A percentile compares a stretch with the other conserved stretches of the same genome.
These are phyloP conservation scores for Hypoxylon cercidicola DNA, from an alignment of 495 filamentous ascomycete species.

Conservation along the genomic window DNA sequence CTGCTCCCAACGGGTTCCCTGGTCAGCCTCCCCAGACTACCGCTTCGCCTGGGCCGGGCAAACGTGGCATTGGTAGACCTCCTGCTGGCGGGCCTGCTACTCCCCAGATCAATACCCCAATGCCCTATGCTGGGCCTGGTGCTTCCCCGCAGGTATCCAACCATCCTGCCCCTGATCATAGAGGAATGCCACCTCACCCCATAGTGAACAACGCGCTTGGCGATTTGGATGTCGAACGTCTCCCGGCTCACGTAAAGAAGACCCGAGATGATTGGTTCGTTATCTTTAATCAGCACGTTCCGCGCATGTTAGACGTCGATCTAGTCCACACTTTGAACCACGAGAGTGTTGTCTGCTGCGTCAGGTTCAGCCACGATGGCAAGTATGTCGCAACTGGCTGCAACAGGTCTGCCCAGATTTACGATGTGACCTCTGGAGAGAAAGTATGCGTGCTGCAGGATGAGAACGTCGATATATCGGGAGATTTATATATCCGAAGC, in stretches of 20 bases:
- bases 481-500: constrained; percentile 89
- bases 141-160: constrained; percentile 83
- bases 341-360: constrained; percentile 91
- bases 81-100: constrained; percentile 82
- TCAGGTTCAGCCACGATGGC: constrained; percentile 88
- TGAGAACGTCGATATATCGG: constrained; percentile 82
- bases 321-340: constrained; percentile 86
- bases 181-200: constrained; percentile 55
- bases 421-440: constrained; percentile 81
- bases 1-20: constrained; percentile 59
- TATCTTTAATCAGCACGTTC: constrained; percentile 87
- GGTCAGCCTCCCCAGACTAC: constrained; percentile 82
- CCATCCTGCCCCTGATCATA: constrained; percentile 76
- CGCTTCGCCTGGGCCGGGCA: constrained; percentile 84
- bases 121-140: constrained; percentile 83
- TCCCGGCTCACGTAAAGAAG: constrained; percentile 85
- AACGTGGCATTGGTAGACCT: constrained; percentile 64
- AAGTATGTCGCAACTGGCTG: constrained; percentile 91
- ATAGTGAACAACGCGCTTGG: constrained; percentile 77
- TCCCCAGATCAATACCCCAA: constrained; percentile 85
- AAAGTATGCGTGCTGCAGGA: constrained; percentile 84
- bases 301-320: constrained; percentile 85
- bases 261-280: constrained; percentile 87
- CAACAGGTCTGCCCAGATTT: constrained; percentile 90
- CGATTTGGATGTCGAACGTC: constrained; percentile 84